Percentiles rank a stretch among this genome's conserved stretches.
phyloP scores from a whole-genome alignment of 2,329 filamentous ascomycete genomes.

The Coniochaeta hoffmannii region DNA sequence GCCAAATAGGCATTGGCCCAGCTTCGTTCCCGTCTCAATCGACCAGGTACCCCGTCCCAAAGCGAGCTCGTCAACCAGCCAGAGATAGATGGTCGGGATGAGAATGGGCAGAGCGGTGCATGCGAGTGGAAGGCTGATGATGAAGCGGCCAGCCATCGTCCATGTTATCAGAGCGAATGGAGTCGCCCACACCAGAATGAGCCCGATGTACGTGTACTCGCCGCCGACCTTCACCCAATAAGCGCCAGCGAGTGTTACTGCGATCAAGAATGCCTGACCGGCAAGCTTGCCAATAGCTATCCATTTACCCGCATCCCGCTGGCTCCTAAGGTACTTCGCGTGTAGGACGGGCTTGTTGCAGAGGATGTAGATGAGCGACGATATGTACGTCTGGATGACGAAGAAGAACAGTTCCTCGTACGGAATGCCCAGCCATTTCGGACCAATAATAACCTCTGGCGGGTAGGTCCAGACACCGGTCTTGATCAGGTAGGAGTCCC shows the following conservation, averaged over 20 bases:
- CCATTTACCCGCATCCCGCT: conserved; percentile 16
- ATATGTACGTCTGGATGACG: conserved; percentile 68
- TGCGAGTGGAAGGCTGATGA: conserved; percentile 49
- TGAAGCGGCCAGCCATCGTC: conserved; percentile 55
- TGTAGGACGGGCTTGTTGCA: conserved; percentile 57
- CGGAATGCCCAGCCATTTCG: conserved; percentile 57
- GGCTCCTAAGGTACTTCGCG: conserved; percentile 30
- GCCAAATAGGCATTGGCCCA: conserved; percentile 54
- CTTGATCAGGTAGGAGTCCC: conserved; percentile 69
- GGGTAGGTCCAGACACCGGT: conserved; percentile 66
- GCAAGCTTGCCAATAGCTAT: conserved; percentile 23
- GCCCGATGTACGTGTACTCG: conserved; percentile 56
- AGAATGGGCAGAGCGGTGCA: conserved; percentile 53
- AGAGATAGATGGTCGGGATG: conserved; percentile 61
- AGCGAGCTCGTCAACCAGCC: conserved; percentile 64
- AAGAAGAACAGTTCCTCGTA: conserved; percentile 73
- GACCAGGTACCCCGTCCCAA: conserved; percentile 64
- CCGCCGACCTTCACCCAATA: conserved; percentile 31
- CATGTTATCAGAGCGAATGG: conserved; percentile 60
- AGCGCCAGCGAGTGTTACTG: conserved; percentile 35
- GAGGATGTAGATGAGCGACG: conserved; percentile 59
- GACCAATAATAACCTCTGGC: conserved; percentile 53
- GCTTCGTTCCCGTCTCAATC: conserved; percentile 61
- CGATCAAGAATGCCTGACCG: conserved; percentile 42
- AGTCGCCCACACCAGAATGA: conserved; percentile 63